Percentiles rank a stretch among this genome's conserved stretches.
phyloP scores from a whole-genome alignment of 2,329 filamentous ascomycete species.

The Fusarium annulatum region DNA sequence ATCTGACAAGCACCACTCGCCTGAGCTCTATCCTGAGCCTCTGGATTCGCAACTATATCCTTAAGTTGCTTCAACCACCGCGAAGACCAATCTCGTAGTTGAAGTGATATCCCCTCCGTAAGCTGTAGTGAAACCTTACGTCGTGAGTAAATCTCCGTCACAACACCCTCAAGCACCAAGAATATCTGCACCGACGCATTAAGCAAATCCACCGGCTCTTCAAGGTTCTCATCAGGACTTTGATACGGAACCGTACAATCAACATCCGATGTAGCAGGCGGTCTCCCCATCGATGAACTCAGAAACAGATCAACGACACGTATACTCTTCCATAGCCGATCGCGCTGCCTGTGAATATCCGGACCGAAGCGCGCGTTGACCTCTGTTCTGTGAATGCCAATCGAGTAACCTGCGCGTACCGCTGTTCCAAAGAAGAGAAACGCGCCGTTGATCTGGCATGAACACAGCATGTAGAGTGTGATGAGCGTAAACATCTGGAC shows the following conservation, averaged over 20 bases:
- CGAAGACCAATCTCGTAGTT: conserved; percentile 63
- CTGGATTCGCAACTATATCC: conserved; percentile 46
- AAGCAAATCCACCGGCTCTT: conserved; percentile 58
- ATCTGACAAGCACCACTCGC: conserved; percentile 62
- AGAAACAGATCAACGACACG: conserved; percentile 64
- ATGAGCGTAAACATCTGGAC: conserved; percentile 63
- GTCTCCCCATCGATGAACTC: conserved; percentile 65
- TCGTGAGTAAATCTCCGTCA: conserved; percentile 64
- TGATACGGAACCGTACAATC: conserved; percentile 65
- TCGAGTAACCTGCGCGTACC: conserved; percentile 63
- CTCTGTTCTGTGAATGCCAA: conserved; percentile 64
- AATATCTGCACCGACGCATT: conserved; percentile 65
- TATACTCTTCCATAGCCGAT: conserved; percentile 65
- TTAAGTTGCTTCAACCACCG: conserved; percentile 61
- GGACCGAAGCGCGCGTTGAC: conserved; percentile 64
- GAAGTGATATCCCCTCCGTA: conserved; percentile 64
- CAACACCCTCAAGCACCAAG: conserved; percentile 61
- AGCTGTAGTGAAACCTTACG: conserved; percentile 64
- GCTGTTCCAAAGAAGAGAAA: conserved; percentile 66
- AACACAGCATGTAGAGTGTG: conserved; percentile 65
- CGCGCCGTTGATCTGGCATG: conserved; percentile 66
- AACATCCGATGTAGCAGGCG: conserved; percentile 63
- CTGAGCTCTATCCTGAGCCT: conserved; percentile 43
- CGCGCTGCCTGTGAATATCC: conserved; percentile 56
- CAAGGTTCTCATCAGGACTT: conserved; percentile 48